Percentiles rank a stretch among this genome's conserved stretches.
These are phyloP conservation scores for Paraphoma chrysanthemicola DNA, from an alignment of 2,329 filamentous ascomycete genomes.

Conservation along the genomic window DNA sequence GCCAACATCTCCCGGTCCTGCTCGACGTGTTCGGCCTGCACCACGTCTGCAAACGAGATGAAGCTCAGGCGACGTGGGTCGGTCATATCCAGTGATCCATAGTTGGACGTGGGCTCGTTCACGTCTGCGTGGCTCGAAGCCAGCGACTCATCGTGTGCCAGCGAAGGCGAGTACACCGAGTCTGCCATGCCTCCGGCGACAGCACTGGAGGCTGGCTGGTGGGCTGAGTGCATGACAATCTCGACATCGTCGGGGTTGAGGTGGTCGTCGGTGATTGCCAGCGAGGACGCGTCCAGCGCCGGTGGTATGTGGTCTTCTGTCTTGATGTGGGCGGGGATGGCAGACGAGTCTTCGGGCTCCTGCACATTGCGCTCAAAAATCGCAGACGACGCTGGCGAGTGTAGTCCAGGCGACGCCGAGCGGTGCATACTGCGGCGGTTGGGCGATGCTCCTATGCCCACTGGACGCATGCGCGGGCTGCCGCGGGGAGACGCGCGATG, in stretches of 20 bases:
- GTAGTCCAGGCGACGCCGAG: constrained; percentile 76
- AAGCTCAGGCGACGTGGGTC: constrained; percentile 89
- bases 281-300: constrained; percentile 87
- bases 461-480: constrained; percentile 45
- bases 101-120: constrained; percentile 66
- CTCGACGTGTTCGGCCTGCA: constrained; percentile 80
- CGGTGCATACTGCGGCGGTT: constrained; percentile 62
- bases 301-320: constrained; percentile 94
- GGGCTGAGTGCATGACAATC: constrained; percentile 85
- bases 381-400: constrained; percentile 75
- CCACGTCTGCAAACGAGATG: constrained; percentile 95
- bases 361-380: constrained; percentile 98
- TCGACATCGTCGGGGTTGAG: constrained; percentile 89
- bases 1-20: constrained; percentile 58
- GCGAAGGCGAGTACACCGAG: constrained; percentile 42
- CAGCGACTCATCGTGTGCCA: constrained; percentile 38
- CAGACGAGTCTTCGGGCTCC: constrained; percentile 77
- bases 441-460: constrained; percentile 62
- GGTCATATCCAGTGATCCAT: constrained; percentile 76
- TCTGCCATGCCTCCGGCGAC: constrained; percentile 55
- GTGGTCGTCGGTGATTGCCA: constrained; percentile 86
- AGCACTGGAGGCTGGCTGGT: constrained; percentile 77
- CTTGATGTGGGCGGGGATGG: constrained; percentile 92
- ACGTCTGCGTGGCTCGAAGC: constrained; percentile 32
- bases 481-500: constrained; percentile 43